Evolutionary conservation across 345 rosid genomes (phyloP), one percentile per base, ranked within the genome.

Genomic region (Ceriops decandra): DNA sequence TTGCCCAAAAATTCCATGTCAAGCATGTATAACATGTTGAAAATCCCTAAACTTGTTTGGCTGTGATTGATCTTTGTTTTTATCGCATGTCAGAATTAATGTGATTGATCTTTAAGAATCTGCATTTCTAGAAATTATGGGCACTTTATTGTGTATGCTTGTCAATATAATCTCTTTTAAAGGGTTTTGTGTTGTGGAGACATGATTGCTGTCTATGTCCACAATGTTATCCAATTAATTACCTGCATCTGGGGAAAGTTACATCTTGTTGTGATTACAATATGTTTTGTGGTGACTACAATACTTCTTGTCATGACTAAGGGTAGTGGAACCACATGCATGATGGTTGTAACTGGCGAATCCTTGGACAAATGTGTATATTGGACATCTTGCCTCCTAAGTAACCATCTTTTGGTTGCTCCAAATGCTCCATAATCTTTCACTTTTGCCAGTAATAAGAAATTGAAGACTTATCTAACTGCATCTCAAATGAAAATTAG

Each of bases 401-500:
- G 49, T 42, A 42, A 42, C 49, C 49, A 15, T 24, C 6, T 62
- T 42, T 42, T 42, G 26, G 52, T 2, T 24, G 15, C 52, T 42
- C 16, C n/a, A 62, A 62, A 21, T 36, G 27, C 32, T 42, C 11
- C 10, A 42, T 62, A 27, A 24, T 19, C 7, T 60, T 24, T 42
- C 5, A 42, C 19, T 42, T 42, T 6, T 62, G 7, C 7, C 24
- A 62, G 66, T 42, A 36, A 16, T 62, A 8, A 42, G 54, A 26
- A 49, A 8, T 67, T 19, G 57, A 21, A 20, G n/a, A 46, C 47
- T 6, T 15, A n/a, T 54, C 52, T 13, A 13, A 7, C 7, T 62
- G 28, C 20, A 70, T 70, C 49, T 57, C 49, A 19, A 24, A 71
- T 64, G 59, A 57, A 51, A 21, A 36, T 64, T 8, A 1, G 24